Evolutionary conservation across 148 eudicot species (phyloP).

Genomic region (Mesembryanthemum crystallinum): DNA sequence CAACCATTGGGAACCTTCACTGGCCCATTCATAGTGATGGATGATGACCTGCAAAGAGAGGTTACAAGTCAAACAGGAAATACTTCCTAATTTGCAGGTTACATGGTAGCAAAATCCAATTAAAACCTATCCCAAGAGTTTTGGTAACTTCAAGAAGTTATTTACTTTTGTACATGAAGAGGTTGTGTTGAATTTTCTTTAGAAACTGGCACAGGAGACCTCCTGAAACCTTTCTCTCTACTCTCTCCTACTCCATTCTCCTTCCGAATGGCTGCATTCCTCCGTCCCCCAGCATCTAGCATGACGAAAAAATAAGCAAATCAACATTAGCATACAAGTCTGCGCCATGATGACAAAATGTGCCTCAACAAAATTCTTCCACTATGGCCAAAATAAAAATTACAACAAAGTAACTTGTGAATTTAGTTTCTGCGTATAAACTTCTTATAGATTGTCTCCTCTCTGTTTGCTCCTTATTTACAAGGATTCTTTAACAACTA

Average conservation of each 20-base stretch:
- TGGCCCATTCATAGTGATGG: slow-evolving; percentile 28
- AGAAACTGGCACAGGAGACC: slow-evolving; percentile 23
- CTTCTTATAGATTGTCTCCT: not conserved
- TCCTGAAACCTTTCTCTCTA: slow-evolving; percentile 33
- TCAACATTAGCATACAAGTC: not conserved
- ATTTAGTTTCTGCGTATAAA: not conserved
- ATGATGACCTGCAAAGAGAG: slow-evolving; percentile 28
- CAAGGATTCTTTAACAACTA: no score
- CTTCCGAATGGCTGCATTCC: slow-evolving; percentile 35
- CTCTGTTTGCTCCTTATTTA: not conserved
- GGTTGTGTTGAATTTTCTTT: slow-evolving; percentile 25
- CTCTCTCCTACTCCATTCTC: slow-evolving; percentile 48
- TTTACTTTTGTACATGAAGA: slow-evolving; percentile 36
- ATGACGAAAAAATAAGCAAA: slow-evolving; percentile 13
- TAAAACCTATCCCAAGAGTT: not conserved
- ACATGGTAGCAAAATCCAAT: not conserved
- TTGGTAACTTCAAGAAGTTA: slow-evolving; percentile 7
- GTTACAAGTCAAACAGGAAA: not conserved
- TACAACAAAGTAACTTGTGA: not conserved
- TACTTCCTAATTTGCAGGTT: not conserved
- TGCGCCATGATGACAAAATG: not conserved
- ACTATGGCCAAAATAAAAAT: not conserved
- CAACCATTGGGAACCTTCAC: slow-evolving; percentile 28
- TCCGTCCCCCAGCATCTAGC: slow-evolving; percentile 49
- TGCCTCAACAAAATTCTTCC: not conserved